Percentiles rank a stretch among this genome's conserved stretches.
Conservation (phyloP, 2,329 filamentous ascomycete genomes). For the Lojkania enalia region DNA sequence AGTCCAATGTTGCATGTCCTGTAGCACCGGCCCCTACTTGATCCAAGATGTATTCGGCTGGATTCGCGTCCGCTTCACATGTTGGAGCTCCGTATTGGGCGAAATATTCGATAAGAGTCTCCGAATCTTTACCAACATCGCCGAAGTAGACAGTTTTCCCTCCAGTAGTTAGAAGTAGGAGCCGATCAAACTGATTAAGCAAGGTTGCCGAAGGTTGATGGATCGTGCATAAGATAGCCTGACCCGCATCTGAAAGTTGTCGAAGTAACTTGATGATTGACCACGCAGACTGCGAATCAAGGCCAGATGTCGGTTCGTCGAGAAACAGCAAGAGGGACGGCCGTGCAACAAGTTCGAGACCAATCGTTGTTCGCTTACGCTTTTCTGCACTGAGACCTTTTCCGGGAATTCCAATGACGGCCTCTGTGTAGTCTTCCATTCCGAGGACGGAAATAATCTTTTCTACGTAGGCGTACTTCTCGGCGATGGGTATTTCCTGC, state of each 20-base stretch:
- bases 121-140: slow-evolving; percentile 72
- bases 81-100: slow-evolving; percentile 56
- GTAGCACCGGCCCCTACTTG: slow-evolving; percentile 44
- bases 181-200: slow-evolving; percentile 80
- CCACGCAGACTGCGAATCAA: slow-evolving; percentile 70
- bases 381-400: slow-evolving; percentile 54
- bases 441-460: slow-evolving; percentile 32
- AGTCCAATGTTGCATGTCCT: too few relatives aligned
- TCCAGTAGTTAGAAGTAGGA: slow-evolving; percentile 73
- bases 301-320: slow-evolving; percentile 73
- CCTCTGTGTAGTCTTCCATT: slow-evolving; percentile 30
- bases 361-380: slow-evolving; percentile 64
- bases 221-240: slow-evolving; percentile 84
- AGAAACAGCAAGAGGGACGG: slow-evolving; percentile 72
- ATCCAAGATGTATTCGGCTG: slow-evolving; percentile 68
- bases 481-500: slow-evolving; percentile 20
- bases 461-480: slow-evolving; percentile 33
- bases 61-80: slow-evolving; percentile 54
- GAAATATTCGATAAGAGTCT: slow-evolving; percentile 61
- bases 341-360: slow-evolving; percentile 61
- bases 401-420: slow-evolving; percentile 28
- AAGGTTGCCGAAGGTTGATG: slow-evolving; percentile 81
- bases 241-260: slow-evolving; percentile 73
- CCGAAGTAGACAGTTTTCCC: slow-evolving; percentile 84
- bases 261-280: slow-evolving; percentile 73